phyloP scores from a whole-genome alignment of 805 yeast species.

The Candida dajiaensis region DNA sequence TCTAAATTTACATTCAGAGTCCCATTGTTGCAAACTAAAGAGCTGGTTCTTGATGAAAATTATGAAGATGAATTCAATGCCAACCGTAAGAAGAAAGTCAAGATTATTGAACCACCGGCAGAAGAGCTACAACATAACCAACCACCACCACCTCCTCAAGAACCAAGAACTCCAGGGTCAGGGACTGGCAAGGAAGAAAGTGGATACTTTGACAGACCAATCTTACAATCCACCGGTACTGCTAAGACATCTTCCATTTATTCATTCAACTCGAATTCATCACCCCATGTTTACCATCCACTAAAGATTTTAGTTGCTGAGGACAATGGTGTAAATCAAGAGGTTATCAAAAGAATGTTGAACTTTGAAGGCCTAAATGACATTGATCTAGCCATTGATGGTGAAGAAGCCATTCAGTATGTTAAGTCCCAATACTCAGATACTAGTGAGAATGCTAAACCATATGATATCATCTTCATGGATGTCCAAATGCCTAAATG shows the following conservation, averaged over 20 bases:
- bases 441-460: conserved; percentile 21
- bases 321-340: conserved; percentile 91
- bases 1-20: conserved; percentile 78
- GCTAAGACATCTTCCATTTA: conserved; percentile 26
- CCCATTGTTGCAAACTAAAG: conserved; percentile 56
- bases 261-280: conserved; percentile 2
- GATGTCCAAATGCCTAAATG: conserved; percentile 96
- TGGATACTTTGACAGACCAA: conserved; percentile 24
- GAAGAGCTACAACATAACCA: neutral
- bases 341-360: conserved; percentile 86
- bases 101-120: conserved; percentile 23
- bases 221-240: conserved; percentile 34
- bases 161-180: neutral
- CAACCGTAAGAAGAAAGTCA: conserved; percentile 39
- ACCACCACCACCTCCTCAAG: neutral
- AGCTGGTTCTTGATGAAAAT: conserved; percentile 28
- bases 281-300: conserved; percentile 11
- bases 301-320: conserved; percentile 80
- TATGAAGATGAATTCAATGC: conserved; percentile 68
- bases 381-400: conserved; percentile 81
- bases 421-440: conserved; percentile 32
- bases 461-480: conserved; percentile 81
- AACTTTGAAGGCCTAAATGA: conserved; percentile 71
- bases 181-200: neutral
- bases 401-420: conserved; percentile 76